Conservation (phyloP, 495 filamentous ascomycete species). For the Tuber umbilicatum region DNA sequence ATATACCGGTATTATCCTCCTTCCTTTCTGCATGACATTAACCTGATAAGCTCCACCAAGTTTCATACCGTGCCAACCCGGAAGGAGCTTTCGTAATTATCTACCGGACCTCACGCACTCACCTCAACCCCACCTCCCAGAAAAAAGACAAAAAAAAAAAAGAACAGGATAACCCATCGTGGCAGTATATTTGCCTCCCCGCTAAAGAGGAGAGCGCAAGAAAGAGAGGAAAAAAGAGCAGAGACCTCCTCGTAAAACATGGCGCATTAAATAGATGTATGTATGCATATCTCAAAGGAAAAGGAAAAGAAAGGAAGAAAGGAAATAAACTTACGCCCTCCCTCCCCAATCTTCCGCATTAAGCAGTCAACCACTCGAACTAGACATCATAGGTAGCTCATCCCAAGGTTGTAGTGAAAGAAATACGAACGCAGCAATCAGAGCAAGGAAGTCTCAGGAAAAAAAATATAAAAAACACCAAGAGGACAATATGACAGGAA, state of each 20-base stretch:
- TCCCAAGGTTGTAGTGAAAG: background rate
- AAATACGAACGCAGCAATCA: background rate
- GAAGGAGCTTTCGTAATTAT: background rate
- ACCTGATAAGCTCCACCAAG: background rate
- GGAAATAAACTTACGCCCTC: background rate
- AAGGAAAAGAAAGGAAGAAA: background rate
- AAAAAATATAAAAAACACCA: background rate
- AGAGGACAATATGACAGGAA: background rate
- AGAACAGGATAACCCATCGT: background rate
- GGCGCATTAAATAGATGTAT: slow-evolving; percentile 5
- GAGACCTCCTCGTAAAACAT: background rate
- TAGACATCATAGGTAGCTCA: background rate
- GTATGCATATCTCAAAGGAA: background rate
- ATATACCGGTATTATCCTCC: background rate
- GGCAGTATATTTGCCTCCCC: background rate
- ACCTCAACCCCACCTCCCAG: background rate
- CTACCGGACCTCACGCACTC: background rate
- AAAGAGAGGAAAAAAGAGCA: background rate
- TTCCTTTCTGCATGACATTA: background rate
- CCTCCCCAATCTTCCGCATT: background rate
- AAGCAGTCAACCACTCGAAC: background rate
- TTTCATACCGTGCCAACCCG: background rate
- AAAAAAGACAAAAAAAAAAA: background rate
- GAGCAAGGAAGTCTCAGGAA: background rate
- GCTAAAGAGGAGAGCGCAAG: background rate